Evolutionary conservation across 129 eudicot genomes (phyloP).

Genomic region (Chrysanthemum lavandulifolium): DNA sequence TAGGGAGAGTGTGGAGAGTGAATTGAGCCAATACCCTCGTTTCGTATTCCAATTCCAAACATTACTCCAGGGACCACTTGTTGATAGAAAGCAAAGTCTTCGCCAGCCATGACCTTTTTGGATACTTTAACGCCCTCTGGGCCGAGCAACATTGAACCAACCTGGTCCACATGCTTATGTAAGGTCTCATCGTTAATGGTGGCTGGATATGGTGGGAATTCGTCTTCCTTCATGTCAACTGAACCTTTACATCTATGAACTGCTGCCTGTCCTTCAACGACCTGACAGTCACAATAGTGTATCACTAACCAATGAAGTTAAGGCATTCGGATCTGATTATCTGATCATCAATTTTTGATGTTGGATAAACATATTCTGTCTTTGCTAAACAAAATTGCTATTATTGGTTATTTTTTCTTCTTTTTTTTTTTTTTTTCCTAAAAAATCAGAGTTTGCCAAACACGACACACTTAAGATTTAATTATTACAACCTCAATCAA

Average conservation of each 20-base stretch:
- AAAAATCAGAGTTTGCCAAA: no score
- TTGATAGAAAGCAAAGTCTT: conserved; percentile 85
- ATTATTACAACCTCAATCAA: no score
- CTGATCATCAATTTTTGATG: no score
- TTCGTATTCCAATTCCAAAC: conserved; percentile 65
- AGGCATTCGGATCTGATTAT: no score
- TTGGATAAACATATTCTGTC: no score
- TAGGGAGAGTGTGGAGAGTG: conserved; percentile 77
- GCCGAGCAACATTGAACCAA: conserved; percentile 57
- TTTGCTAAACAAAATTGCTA: no score
- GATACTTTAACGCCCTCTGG: conserved; percentile 40
- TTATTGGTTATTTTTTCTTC: no score
- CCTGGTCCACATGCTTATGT: conserved; percentile 42
- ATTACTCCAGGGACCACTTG: conserved; percentile 69
- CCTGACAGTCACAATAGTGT: conserved; percentile 30
- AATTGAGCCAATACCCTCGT: conserved; percentile 52
- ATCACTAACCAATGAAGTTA: neutral
- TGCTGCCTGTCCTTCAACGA: conserved; percentile 66
- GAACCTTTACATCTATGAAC: conserved; percentile 65
- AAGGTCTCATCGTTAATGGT: conserved; percentile 49
- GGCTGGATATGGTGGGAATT: conserved; percentile 59
- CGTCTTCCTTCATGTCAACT: conserved; percentile 49
- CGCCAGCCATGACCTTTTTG: conserved; percentile 70
- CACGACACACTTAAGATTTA: no score
- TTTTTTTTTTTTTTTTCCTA: no score